Evolutionary conservation across 805 yeast species (phyloP).

Genomic region (Cyberlindnera subsufficiens): DNA sequence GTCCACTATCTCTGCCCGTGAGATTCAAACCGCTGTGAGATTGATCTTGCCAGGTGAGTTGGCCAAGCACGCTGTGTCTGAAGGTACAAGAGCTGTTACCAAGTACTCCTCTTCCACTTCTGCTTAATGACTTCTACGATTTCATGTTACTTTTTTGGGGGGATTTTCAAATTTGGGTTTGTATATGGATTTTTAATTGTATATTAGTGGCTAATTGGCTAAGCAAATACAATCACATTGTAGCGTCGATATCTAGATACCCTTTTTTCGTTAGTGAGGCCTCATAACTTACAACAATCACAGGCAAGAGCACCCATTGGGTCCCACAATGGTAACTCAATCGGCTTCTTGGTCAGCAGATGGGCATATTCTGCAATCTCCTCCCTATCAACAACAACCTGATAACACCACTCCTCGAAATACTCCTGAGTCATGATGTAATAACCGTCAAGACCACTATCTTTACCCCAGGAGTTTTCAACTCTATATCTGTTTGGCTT

Average conservation of each 20-base stretch:
- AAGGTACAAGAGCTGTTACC: slow-evolving; percentile 98
- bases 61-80: slow-evolving; percentile 97
- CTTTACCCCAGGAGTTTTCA: slow-evolving; percentile 75
- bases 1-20: slow-evolving; percentile 96
- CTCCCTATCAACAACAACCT: slow-evolving; percentile 53
- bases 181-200: slow-evolving; percentile 10
- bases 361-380: slow-evolving; percentile 34
- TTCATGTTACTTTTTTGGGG: slow-evolving; percentile 8
- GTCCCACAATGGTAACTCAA: slow-evolving; percentile 69
- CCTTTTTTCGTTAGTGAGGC: neutral
- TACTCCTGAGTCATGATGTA: slow-evolving; percentile 69
- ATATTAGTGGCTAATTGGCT: slow-evolving; percentile 6
- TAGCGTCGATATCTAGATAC: neutral
- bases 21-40: slow-evolving; percentile 98
- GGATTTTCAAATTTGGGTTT: slow-evolving; percentile 2
- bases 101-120: slow-evolving; percentile 73
- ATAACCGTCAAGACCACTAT: slow-evolving; percentile 60
- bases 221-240: neutral
- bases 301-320: slow-evolving; percentile 73
- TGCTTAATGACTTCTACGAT: slow-evolving; percentile 25
- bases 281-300: neutral
- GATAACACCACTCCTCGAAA: slow-evolving; percentile 70
- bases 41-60: slow-evolving; percentile 97
- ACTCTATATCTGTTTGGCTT: slow-evolving; percentile 65
- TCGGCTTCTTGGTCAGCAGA: slow-evolving; percentile 35